Conservation (phyloP, 768 basidiomycete species). For the Suillus subaureus region DNA sequence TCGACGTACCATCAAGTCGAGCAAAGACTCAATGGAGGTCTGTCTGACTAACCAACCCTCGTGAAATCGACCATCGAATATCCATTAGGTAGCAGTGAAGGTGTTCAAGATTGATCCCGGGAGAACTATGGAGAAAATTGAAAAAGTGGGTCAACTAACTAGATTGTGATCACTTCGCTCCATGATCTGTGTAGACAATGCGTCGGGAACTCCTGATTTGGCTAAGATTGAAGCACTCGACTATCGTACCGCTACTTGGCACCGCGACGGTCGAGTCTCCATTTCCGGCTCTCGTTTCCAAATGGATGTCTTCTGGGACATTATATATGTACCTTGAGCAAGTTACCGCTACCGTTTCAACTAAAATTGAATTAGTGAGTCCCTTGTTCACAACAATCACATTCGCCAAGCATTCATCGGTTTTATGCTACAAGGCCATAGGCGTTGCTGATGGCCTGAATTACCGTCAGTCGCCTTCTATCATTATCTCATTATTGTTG, state of each 20-base stretch:
- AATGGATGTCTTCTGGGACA: conserved; percentile 8
- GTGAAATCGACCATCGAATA: too few species aligned
- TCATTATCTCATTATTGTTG: neutral
- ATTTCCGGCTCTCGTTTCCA: neutral
- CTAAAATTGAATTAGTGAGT: neutral
- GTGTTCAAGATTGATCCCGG: too few species aligned
- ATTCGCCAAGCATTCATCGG: neutral
- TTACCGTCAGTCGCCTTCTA: conserved; percentile 4
- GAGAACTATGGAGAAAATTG: too few species aligned
- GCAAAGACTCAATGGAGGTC: too few species aligned
- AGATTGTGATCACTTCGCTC: too few species aligned
- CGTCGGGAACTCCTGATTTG: conserved; percentile 25
- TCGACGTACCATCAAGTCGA: too few species aligned
- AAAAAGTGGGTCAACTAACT: too few species aligned
- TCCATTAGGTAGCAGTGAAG: too few species aligned
- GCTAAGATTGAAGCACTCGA: conserved; percentile 19
- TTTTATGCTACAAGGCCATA: neutral
- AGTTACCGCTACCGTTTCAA: neutral
- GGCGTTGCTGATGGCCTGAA: conserved; percentile 18
- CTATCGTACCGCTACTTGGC: conserved; percentile 24
- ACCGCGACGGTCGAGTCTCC: conserved; percentile 5
- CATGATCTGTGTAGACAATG: conserved; percentile 12
- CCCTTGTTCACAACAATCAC: too few species aligned
- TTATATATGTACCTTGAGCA: neutral
- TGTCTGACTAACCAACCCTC: too few species aligned